Base-by-base conservation (phyloP, 805 yeast genomes). In the Starmerella sp. region DNA sequence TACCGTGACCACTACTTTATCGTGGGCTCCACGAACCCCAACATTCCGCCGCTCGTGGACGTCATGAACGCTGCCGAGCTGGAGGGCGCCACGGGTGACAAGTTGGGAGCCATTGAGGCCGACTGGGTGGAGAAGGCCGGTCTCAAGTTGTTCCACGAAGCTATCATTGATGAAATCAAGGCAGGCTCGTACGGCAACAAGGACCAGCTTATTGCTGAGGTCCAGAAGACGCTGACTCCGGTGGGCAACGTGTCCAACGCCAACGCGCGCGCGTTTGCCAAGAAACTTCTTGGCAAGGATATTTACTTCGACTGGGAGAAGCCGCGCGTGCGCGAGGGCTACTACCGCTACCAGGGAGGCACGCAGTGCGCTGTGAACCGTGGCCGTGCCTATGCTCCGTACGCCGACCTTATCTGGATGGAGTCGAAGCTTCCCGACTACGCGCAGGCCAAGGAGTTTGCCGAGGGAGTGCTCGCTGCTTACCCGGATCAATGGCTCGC, bases 351-450 rank as follows among this genome's bases (percentile, higher is more conserved):
- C 82, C 77, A 76, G 66, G 97, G 97, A 66, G 97, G 97, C 65
- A 87, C 96, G 58, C 90, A 87, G 76, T 89, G 96, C 78, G 96
- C 97, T 51, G 85, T 91, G 52, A 91, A 88, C 83, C 83, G 97
- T 71, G 97, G 95, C 59, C 81, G 95, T 67, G 95, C 96, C 34
- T 91, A 77, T 70, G 90, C 96, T 54, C 96, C 96, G 60, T 91
- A 84, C 71, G 89, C 95, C 45, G 97, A 90, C 72, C 77, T 91
- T 75, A 83, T 90, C 64, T 91, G 97, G 97, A 90, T 91, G 97
- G 97, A 91, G 77, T 84, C 95, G 57, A 90, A 90, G 71, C 79
- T 86, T 63, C 97, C 97, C 63, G 96, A 89, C 72, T 90, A 79
- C 73, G 78, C 76, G 57, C 97, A 91, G 75, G 97, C 97, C 61